Evolutionary conservation across 2,329 filamentous ascomycete genomes (phyloP).

Genomic region (Atkinsonella texensis): DNA sequence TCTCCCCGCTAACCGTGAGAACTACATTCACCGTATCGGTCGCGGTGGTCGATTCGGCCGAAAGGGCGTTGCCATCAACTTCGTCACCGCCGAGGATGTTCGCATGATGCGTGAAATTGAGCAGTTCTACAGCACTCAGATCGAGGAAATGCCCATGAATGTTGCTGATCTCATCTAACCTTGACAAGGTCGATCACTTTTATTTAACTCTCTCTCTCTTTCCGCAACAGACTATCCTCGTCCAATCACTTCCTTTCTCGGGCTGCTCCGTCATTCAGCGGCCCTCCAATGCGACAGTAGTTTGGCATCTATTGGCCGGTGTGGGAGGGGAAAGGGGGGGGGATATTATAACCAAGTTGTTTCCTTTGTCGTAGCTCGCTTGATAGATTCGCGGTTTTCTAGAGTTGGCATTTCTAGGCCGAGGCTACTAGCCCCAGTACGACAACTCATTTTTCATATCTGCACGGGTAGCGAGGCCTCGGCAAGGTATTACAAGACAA

Average conservation of each 20-base stretch:
- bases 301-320: conserved; percentile 14
- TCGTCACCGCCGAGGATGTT: conserved; percentile 97
- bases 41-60: conserved; percentile 99
- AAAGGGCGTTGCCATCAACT: conserved; percentile 99
- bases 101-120: conserved; percentile 99
- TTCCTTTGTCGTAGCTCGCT: conserved; percentile 21
- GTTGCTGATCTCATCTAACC: conserved; percentile 65
- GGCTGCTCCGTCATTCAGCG: conserved; percentile 12
- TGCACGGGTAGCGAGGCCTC: conserved; percentile 17
- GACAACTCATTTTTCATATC: neutral
- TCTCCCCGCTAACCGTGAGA: conserved; percentile 95
- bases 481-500: conserved; percentile 14
- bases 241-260: conserved; percentile 13
- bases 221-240: conserved; percentile 14
- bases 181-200: neutral
- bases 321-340: conserved; percentile 7
- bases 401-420: conserved; percentile 16
- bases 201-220: conserved; percentile 6
- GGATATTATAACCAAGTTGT: conserved; percentile 18
- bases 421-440: conserved; percentile 3
- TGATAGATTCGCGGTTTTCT: conserved; percentile 29
- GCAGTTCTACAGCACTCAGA: conserved; percentile 99
- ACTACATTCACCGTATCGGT: conserved; percentile 99
- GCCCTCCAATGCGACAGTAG: conserved; percentile 13
- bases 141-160: conserved; percentile 99